These are phyloP conservation scores for Lipomyces yarrowii DNA, from an alignment of 1,139 yeast species.

Conservation along the genomic window DNA sequence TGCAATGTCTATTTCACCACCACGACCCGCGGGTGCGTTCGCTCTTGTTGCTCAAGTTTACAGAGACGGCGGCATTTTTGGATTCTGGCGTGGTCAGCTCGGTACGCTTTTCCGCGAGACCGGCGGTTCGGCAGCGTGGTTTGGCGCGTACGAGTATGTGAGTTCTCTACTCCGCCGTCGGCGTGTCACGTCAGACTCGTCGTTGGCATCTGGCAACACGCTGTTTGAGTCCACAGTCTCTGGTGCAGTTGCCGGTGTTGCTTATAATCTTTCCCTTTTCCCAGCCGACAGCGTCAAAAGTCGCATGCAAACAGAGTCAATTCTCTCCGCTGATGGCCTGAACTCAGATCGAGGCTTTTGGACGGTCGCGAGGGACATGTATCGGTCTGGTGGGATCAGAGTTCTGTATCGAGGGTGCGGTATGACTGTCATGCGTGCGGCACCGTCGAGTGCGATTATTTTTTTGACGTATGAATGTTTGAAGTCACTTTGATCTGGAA, in stretches of 20 bases:
- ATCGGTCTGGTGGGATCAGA: constrained; percentile 55
- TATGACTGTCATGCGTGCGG: constrained; percentile 76
- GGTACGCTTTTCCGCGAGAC: constrained; percentile 85
- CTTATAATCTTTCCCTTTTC: constrained; percentile 75
- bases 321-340: constrained; percentile 37
- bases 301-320: constrained; percentile 71
- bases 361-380: constrained; percentile 47
- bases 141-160: constrained; percentile 77
- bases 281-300: constrained; percentile 93
- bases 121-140: constrained; percentile 93
- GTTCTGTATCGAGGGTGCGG: constrained; percentile 86
- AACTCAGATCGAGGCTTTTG: constrained; percentile 37
- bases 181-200: constrained; percentile 25
- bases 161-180: constrained; percentile 46
- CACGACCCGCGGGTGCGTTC: constrained; percentile 36
- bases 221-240: constrained; percentile 63
- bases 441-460: constrained; percentile 88
- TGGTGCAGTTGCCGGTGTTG: constrained; percentile 86
- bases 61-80: constrained; percentile 56
- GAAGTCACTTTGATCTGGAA: constrained; percentile 41
- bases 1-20: background rate
- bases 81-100: constrained; percentile 83
- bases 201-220: constrained; percentile 40
- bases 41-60: constrained; percentile 52
- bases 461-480: constrained; percentile 77